Percentiles rank a stretch among this genome's conserved stretches.
Evolutionary conservation across 176 grass and related monocot species (phyloP).

Genomic region (maize (Zea mays)): DNA sequence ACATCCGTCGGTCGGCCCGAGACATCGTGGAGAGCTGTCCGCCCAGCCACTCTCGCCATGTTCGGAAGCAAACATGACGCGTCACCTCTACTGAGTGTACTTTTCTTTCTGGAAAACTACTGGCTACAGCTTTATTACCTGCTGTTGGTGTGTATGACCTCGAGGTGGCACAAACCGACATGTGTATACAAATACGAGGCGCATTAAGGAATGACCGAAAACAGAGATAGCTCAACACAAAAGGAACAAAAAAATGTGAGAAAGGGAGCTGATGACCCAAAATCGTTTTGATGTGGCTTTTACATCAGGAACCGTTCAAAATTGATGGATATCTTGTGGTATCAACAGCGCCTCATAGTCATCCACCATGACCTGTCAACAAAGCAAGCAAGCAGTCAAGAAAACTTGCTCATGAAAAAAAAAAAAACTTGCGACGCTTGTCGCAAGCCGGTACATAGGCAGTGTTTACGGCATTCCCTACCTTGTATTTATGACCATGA

Average conservation of each 20-base stretch:
- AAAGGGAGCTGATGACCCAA: conserved; percentile 22
- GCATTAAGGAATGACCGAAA: not conserved
- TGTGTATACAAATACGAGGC: conserved; percentile 40
- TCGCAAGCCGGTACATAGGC: no score
- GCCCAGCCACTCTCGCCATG: not conserved
- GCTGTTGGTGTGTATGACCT: not conserved
- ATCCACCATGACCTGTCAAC: conserved; percentile 68
- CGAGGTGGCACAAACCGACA: conserved; percentile 33
- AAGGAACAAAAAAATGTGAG: conserved; percentile 13
- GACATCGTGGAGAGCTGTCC: not conserved
- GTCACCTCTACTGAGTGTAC: not conserved
- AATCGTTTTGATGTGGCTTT: conserved; percentile 27
- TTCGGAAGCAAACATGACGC: not conserved
- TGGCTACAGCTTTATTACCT: conserved; percentile 19
- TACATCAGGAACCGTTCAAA: conserved; percentile 44
- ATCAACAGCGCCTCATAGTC: conserved; percentile 65
- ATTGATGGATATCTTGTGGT: conserved; percentile 57
- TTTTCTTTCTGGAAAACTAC: not conserved
- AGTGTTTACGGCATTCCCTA: conserved; percentile 28
- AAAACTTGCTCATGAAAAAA: not conserved
- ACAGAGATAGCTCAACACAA: conserved; percentile 1
- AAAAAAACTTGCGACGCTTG: no score
- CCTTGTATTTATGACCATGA: conserved; percentile 71
- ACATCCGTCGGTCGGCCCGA: no score
- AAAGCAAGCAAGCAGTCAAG: conserved; percentile 29